Conservation (phyloP, 306 rosid genomes). For the Crataegus laevigata region DNA sequence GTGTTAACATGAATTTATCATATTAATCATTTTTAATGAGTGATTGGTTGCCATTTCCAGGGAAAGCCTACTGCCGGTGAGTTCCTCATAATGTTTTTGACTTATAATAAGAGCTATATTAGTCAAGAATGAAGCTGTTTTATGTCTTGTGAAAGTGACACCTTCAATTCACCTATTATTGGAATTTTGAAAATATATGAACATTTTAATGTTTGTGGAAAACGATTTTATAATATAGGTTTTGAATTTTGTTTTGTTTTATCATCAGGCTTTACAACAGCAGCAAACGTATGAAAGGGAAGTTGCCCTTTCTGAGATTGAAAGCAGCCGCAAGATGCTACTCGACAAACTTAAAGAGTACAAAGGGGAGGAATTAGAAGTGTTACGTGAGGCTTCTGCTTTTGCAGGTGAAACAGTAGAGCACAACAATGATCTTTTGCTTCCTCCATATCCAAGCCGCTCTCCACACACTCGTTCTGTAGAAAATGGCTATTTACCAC, state of each 20-base stretch:
- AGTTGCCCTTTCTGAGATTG: slow-evolving; percentile 81
- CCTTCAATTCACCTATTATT: neutral
- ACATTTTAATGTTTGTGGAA: neutral
- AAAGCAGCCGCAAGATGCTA: slow-evolving; percentile 72
- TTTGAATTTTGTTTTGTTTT: slow-evolving; percentile 7
- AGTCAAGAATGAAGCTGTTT: neutral
- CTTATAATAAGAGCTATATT: neutral
- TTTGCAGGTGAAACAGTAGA: slow-evolving; percentile 88
- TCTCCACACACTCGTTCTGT: slow-evolving; percentile 45
- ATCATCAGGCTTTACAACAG: slow-evolving; percentile 62
- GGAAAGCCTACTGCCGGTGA: neutral
- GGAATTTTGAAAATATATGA: neutral
- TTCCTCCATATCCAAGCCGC: slow-evolving; percentile 81
- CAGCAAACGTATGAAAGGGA: slow-evolving; percentile 73
- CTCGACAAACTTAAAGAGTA: slow-evolving; percentile 68
- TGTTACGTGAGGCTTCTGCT: slow-evolving; percentile 76
- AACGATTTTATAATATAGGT: neutral
- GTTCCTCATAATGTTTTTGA: neutral
- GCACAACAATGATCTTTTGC: slow-evolving; percentile 64
- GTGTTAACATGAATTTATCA: neutral
- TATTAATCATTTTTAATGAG: neutral
- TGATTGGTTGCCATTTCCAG: neutral
- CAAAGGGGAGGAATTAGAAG: slow-evolving; percentile 73
- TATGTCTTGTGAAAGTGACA: neutral
- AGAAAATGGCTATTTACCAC: slow-evolving; percentile 40